phyloP scores from a whole-genome alignment of 495 filamentous ascomycete species.

The Aspergillus taichungensis region DNA sequence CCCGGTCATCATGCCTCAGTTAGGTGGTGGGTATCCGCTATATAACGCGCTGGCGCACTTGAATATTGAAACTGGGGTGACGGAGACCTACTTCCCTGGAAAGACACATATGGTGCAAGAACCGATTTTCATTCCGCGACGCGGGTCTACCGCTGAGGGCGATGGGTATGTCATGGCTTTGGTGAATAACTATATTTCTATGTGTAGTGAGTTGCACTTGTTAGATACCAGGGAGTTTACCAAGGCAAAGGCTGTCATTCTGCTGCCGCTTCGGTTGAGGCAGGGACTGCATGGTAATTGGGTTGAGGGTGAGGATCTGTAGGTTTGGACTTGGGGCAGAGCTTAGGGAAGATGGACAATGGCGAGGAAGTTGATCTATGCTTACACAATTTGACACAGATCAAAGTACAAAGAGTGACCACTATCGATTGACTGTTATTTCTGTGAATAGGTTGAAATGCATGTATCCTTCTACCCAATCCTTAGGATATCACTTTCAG shows the following conservation, averaged over 20 bases:
- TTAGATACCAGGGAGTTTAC: constrained; percentile 38
- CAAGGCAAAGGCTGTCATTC: constrained; percentile 33
- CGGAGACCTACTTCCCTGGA: constrained; percentile 37
- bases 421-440: no score
- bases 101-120: constrained; percentile 45
- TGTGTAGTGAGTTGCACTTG: constrained; percentile 42
- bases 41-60: constrained; percentile 40
- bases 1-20: neutral
- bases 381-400: no score
- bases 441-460: no score
- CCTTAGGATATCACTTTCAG: no score
- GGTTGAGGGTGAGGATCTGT: constrained; percentile 1
- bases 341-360: no score
- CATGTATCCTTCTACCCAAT: no score
- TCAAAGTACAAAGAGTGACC: no score
- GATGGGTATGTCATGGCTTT: constrained; percentile 49
- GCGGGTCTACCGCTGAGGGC: constrained; percentile 32
- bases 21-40: constrained; percentile 24
- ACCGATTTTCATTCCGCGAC: constrained; percentile 46
- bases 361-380: no score
- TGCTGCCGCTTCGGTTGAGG: constrained; percentile 1
- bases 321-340: neutral
- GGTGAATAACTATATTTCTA: constrained; percentile 43
- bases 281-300: constrained; percentile 2
- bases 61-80: constrained; percentile 20